Evolutionary conservation across 305 asterid genomes (phyloP).

Genomic region (Fraxinus baroniana): DNA sequence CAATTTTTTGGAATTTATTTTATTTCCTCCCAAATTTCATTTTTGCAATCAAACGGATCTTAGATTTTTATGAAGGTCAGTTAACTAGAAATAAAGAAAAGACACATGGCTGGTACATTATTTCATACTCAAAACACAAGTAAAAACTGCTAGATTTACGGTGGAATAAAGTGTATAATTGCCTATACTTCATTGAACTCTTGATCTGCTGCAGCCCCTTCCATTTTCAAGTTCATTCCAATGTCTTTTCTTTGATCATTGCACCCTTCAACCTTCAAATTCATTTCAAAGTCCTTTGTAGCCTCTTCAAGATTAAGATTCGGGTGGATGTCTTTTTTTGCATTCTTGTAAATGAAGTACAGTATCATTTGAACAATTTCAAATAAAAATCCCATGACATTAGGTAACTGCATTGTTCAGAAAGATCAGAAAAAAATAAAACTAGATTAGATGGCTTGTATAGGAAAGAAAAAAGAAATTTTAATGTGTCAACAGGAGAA

Average conservation of each 20-base stretch:
- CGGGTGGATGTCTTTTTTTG: slow-evolving; percentile 18
- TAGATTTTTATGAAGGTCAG: background rate
- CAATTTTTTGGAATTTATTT: too few species aligned
- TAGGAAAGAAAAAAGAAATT: background rate
- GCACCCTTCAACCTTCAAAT: slow-evolving; percentile 4
- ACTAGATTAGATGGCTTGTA: background rate
- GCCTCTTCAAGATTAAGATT: slow-evolving; percentile 26
- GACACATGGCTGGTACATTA: background rate
- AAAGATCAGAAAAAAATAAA: background rate
- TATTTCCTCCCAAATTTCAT: too few species aligned
- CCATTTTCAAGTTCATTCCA: background rate
- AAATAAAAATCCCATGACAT: slow-evolving; percentile 53
- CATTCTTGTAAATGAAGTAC: slow-evolving; percentile 52
- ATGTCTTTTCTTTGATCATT: background rate
- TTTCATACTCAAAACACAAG: background rate
- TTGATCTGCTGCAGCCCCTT: background rate
- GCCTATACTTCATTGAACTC: background rate
- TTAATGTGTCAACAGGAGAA: background rate
- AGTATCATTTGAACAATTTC: slow-evolving; percentile 61
- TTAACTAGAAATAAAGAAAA: background rate
- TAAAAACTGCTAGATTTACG: background rate
- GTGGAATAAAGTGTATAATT: background rate
- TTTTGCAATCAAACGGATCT: too few species aligned
- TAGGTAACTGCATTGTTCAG: slow-evolving; percentile 48
- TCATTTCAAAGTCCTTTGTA: slow-evolving; percentile 20